Conservation (phyloP, 2,329 filamentous ascomycete species). For the Blastomyces silverae region DNA sequence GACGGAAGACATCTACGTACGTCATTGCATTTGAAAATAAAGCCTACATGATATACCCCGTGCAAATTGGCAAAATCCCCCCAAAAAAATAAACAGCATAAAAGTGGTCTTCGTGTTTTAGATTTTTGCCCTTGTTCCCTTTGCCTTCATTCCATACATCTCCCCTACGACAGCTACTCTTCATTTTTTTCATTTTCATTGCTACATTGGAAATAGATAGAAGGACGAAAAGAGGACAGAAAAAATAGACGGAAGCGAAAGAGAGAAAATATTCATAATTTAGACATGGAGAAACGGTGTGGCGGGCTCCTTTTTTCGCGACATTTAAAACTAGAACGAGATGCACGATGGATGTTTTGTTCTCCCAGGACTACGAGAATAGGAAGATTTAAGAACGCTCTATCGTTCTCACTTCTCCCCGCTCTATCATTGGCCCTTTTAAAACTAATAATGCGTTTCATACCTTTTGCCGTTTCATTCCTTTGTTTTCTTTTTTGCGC, state of each 20-base stretch:
- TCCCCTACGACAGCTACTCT: background rate
- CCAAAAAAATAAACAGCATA: constrained; percentile 1
- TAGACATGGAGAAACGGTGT: constrained; percentile 1
- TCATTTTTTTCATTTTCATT: background rate
- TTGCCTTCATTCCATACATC: background rate
- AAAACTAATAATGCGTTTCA: background rate
- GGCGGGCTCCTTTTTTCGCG: background rate
- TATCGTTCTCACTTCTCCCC: background rate
- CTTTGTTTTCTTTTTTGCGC: background rate
- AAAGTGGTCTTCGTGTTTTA: constrained; percentile 1
- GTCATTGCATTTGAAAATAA: constrained; percentile 37
- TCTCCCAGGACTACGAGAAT: background rate
- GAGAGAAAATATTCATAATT: background rate
- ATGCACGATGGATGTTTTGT: background rate
- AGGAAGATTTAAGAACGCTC: background rate
- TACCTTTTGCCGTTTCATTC: background rate
- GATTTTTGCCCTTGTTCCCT: background rate
- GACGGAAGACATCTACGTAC: constrained; percentile 91
- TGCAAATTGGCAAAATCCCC: background rate
- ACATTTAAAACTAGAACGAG: background rate
- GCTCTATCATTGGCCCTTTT: background rate
- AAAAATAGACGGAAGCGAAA: constrained; percentile 6
- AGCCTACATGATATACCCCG: background rate
- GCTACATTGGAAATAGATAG: background rate
- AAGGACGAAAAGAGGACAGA: background rate